Base-by-base conservation (phyloP, 768 basidiomycete genomes). In the Hygrophoropsis aurantiaca region DNA sequence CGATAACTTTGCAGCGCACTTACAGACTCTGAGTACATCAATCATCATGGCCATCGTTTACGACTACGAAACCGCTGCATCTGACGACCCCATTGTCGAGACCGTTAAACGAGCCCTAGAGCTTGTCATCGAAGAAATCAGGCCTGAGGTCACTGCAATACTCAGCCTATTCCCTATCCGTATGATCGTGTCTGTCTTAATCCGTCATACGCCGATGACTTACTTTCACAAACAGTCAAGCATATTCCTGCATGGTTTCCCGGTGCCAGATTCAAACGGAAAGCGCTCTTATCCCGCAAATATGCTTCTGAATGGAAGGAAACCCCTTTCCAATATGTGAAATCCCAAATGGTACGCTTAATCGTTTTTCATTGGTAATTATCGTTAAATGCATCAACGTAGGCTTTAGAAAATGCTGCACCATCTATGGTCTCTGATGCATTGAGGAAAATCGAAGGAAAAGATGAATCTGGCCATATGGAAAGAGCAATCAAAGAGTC, bases 41-140 rank as follows among this genome's bases (percentile, higher is more conserved):
- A 50, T 65, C 20, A 63, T 69, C 11, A 62, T 73, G 40, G 56
- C 58, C 24, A 52, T 68, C 16, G 58, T 61, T 0, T 74, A 74
- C 42, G 72, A 70, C 2, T 67, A 70, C 39, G 59, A 68, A 20
- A 57, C 67, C 25, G 37, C 57, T 40, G 32, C 59, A 16, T 56
- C 57, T 24, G 54, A 71, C 16, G 71, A 74, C 36, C 60, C 54
- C 39, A 68, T 68, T 46, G 50, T 69, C 25, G 40, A 21, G 15
- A 42, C 62, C 10, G 66, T 58, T 5, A 50, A 64, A 18, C 46
- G 49, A n/a, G 64, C 60, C 8, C n/a, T 21, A 2, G 16, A 16
- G 11, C 5, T 35, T 35, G 47, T 32, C n/a, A 2, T 42, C 9
- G 49, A 53, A 30, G 61, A 45, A 26, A 11, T 58, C 32, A 53